A percentile compares a stretch with the other conserved stretches of the same genome.
phyloP scores from a whole-genome alignment of 768 basidiomycete species.

The Tubosaeta sp. region DNA sequence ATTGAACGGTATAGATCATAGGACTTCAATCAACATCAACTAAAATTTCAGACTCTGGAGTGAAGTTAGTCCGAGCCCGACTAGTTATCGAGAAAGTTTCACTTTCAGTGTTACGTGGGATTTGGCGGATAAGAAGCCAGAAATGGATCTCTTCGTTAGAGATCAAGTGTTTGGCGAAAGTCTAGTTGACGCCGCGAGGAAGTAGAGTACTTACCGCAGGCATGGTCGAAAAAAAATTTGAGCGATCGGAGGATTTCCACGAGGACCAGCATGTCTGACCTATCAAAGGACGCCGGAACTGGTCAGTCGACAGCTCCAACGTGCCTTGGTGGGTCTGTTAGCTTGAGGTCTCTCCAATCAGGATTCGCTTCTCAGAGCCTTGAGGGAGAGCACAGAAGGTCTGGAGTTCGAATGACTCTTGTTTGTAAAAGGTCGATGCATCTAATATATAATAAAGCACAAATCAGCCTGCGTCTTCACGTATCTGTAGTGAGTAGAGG shows the following conservation, averaged over 20 bases:
- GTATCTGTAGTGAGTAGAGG: conserved; percentile 1
- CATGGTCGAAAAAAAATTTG: conserved; percentile 51
- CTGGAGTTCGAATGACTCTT: no score
- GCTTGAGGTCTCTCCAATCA: no score
- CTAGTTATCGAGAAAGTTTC: background rate
- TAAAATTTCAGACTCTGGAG: no score
- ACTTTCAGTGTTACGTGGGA: conserved; percentile 4
- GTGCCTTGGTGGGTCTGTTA: no score
- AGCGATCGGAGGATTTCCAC: conserved; percentile 61
- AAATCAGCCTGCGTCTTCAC: background rate
- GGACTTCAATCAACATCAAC: no score
- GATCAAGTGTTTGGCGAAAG: conserved; percentile 39
- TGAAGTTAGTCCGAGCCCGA: background rate
- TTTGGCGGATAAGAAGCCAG: conserved; percentile 35
- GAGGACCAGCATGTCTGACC: no score
- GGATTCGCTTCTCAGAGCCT: no score
- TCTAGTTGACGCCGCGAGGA: conserved; percentile 20
- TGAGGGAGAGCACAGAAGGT: no score
- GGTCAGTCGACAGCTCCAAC: no score
- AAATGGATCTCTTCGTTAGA: conserved; percentile 39
- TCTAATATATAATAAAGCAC: conserved; percentile 9
- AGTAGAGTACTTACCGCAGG: conserved; percentile 29
- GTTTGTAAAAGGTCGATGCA: conserved; percentile 1
- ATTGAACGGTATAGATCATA: no score
- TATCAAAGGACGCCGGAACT: no score